phyloP scores from a whole-genome alignment of 192 early-diverging fungal species.

The Rhizophagus prolifer region DNA sequence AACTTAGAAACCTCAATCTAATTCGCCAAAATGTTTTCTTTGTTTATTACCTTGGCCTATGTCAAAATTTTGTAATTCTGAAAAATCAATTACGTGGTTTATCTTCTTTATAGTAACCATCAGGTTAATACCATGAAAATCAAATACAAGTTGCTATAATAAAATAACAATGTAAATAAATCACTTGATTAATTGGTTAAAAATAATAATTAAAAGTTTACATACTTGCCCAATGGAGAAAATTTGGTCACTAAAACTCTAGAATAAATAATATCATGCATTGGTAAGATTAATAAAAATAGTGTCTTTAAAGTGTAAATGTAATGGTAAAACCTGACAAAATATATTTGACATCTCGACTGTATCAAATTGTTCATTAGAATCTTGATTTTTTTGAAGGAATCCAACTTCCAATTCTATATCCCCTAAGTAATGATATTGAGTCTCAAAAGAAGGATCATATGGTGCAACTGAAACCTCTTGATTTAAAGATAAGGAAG shows the following conservation, averaged over 20 bases:
- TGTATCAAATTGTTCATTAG: constrained; percentile 63
- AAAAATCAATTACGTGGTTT: constrained; percentile 54
- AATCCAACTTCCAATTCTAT: constrained; percentile 64
- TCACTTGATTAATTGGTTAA: background rate
- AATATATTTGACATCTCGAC: constrained; percentile 72
- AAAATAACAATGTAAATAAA: constrained; percentile 11
- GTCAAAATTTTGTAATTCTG: constrained; percentile 44
- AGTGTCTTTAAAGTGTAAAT: background rate
- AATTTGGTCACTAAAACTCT: constrained; percentile 79
- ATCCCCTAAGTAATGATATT: constrained; percentile 43
- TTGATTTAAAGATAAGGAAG: constrained; percentile 61
- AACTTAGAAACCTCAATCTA: too few relatives aligned
- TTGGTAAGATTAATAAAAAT: background rate
- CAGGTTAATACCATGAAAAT: constrained; percentile 78
- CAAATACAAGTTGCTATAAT: constrained; percentile 59
- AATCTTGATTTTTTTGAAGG: constrained; percentile 48
- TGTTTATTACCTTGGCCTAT: constrained; percentile 27
- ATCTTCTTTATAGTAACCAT: constrained; percentile 39
- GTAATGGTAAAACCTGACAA: constrained; percentile 34
- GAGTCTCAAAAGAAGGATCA: constrained; percentile 52
- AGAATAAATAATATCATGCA: background rate
- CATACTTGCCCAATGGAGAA: constrained; percentile 70
- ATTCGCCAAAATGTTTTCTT: too few relatives aligned
- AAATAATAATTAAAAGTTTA: background rate
- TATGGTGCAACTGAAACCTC: constrained; percentile 61